A percentile compares a stretch with the other conserved stretches of the same genome.
Conservation (phyloP, 768 basidiomycete species). For the Boletus patriciae region DNA sequence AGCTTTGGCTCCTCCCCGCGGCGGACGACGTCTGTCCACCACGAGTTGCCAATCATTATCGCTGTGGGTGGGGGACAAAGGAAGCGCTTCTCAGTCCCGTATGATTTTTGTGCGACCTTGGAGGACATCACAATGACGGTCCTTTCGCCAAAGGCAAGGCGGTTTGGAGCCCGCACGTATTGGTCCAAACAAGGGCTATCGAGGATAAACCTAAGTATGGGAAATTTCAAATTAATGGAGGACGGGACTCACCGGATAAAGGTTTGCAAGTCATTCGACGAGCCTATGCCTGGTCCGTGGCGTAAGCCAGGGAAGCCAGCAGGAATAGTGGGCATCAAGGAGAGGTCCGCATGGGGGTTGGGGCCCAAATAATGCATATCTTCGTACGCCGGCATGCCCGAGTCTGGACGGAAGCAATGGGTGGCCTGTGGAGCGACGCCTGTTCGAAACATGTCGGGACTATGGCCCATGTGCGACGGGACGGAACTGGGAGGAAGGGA, state of each 20-base stretch:
- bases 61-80: slow-evolving; percentile 93
- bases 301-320: slow-evolving; percentile 65
- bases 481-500: slow-evolving; percentile 41
- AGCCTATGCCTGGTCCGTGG: slow-evolving; percentile 55
- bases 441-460: slow-evolving; percentile 55
- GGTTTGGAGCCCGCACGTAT: slow-evolving; percentile 81
- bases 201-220: slow-evolving; percentile 14
- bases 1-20: slow-evolving; percentile 73
- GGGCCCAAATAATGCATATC: slow-evolving; percentile 59
- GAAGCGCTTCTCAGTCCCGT: slow-evolving; percentile 95
- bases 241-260: slow-evolving; percentile 64
- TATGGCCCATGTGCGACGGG: slow-evolving; percentile 51
- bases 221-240: slow-evolving; percentile 20
- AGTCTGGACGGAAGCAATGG: slow-evolving; percentile 56
- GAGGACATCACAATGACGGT: slow-evolving; percentile 98
- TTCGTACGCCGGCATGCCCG: slow-evolving; percentile 51
- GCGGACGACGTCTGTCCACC: slow-evolving; percentile 85
- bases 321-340: slow-evolving; percentile 62
- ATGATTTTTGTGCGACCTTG: slow-evolving; percentile 96
- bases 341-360: slow-evolving; percentile 54
- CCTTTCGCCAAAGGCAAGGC: slow-evolving; percentile 88
- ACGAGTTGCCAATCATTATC: slow-evolving; percentile 89
- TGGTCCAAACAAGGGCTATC: slow-evolving; percentile 77
- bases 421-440: slow-evolving; percentile 73
- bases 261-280: slow-evolving; percentile 72